Percentiles rank a stretch among this genome's conserved stretches.
Evolutionary conservation across 2,329 filamentous ascomycete species (phyloP).

Genomic region (Clarireedia hainanense): DNA sequence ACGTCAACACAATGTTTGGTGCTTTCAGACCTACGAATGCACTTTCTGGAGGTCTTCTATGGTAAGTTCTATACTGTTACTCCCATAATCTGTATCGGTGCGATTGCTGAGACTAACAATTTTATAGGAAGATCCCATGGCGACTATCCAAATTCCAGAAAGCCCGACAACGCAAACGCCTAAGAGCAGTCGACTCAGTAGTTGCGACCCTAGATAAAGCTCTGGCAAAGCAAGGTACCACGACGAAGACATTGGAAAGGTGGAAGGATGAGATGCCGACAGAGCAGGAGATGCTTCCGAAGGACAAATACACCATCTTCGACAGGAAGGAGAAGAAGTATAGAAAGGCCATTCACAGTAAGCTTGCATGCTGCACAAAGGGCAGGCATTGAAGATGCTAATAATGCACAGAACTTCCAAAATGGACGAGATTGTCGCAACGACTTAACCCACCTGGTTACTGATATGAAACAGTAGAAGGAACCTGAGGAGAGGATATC

Average conservation of each 20-base stretch:
- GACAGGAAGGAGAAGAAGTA: slow-evolving; percentile 94
- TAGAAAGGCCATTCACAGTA: slow-evolving; percentile 96
- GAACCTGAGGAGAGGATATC: not conserved
- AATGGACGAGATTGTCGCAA: slow-evolving; percentile 95
- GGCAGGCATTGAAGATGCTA: slow-evolving; percentile 4
- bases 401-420: slow-evolving; percentile 56
- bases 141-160: slow-evolving; percentile 89
- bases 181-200: slow-evolving; percentile 81
- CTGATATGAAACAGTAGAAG: slow-evolving; percentile 33
- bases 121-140: slow-evolving; percentile 83
- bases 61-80: slow-evolving; percentile 41
- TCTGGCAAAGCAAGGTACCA: slow-evolving; percentile 63
- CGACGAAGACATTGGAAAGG: slow-evolving; percentile 68
- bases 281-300: slow-evolving; percentile 90
- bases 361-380: slow-evolving; percentile 28
- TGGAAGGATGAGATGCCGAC: slow-evolving; percentile 97
- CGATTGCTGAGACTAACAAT: slow-evolving; percentile 15
- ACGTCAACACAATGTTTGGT: slow-evolving; percentile 61
- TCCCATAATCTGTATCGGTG: not conserved
- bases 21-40: slow-evolving; percentile 72
- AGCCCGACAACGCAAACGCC: slow-evolving; percentile 71
- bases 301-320: slow-evolving; percentile 97
- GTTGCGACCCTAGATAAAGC: slow-evolving; percentile 75
- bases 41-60: slow-evolving; percentile 73
- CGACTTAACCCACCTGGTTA: slow-evolving; percentile 91